Conservation (phyloP, 2,329 filamentous ascomycete genomes). For the Fusarium praegraminearum region DNA sequence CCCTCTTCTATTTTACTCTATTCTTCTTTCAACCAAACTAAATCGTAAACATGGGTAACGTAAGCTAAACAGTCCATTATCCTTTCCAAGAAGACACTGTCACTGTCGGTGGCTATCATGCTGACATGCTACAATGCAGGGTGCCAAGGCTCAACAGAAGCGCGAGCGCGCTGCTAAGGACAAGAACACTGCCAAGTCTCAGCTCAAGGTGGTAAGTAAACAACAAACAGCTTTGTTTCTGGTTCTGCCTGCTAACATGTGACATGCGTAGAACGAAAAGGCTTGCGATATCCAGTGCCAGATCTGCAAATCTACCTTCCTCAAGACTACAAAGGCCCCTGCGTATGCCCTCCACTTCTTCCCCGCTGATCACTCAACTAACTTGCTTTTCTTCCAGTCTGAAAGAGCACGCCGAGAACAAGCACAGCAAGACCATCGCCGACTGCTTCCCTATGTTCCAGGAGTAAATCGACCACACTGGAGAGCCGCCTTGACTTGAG, state of each 20-base stretch:
- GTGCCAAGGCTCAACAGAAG: constrained; percentile 77
- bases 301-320: constrained; percentile 81
- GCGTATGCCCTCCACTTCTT: constrained; percentile 62
- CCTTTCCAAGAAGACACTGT: neutral
- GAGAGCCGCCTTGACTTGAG: neutral
- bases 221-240: neutral
- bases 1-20: constrained; percentile 10
- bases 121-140: constrained; percentile 55
- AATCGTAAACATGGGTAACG: constrained; percentile 53
- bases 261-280: constrained; percentile 69
- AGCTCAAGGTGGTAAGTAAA: constrained; percentile 72
- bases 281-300: constrained; percentile 83
- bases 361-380: constrained; percentile 19
- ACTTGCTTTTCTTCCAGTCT: constrained; percentile 60
- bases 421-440: constrained; percentile 77
- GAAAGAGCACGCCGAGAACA: constrained; percentile 78
- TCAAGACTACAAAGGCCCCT: constrained; percentile 80
- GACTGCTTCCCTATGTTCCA: constrained; percentile 75
- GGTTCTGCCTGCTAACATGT: constrained; percentile 28
- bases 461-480: constrained; percentile 25
- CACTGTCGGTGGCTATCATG: neutral
- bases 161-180: constrained; percentile 78
- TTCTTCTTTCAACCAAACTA: constrained; percentile 17
- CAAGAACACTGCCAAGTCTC: constrained; percentile 69
- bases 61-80: constrained; percentile 37